phyloP scores from a whole-genome alignment of 169 alveolate genomes.

The Gregarina niphandrodes region DNA sequence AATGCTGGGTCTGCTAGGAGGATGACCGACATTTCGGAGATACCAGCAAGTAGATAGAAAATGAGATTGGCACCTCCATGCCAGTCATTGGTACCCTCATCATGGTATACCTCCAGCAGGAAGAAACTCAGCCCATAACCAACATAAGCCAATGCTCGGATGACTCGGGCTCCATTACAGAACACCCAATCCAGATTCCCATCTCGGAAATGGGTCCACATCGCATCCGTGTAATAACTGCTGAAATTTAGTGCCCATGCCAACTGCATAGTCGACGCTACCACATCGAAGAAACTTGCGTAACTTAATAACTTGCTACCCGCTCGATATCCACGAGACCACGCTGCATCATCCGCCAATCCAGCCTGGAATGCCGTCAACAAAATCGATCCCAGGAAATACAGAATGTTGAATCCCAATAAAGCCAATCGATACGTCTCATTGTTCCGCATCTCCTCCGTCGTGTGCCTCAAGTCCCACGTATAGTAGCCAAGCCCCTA shows the following conservation, averaged over 20 bases:
- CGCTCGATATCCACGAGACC: slow-evolving; percentile 65
- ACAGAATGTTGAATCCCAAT: slow-evolving; percentile 33
- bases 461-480: slow-evolving; percentile 32
- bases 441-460: slow-evolving; percentile 35
- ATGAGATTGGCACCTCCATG: slow-evolving; percentile 54
- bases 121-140: slow-evolving; percentile 49
- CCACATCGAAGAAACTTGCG: slow-evolving; percentile 50
- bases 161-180: slow-evolving; percentile 42
- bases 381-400: slow-evolving; percentile 43
- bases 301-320: slow-evolving; percentile 53
- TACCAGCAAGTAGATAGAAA: slow-evolving; percentile 38
- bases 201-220: slow-evolving; percentile 49
- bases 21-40: slow-evolving; percentile 24
- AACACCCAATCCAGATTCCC: slow-evolving; percentile 56
- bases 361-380: slow-evolving; percentile 50
- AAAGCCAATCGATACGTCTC: slow-evolving; percentile 31
- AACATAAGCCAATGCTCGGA: slow-evolving; percentile 50
- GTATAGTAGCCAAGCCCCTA: slow-evolving; percentile 42
- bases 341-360: slow-evolving; percentile 61
- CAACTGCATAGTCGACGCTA: slow-evolving; percentile 53
- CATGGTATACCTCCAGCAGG: slow-evolving; percentile 55
- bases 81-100: slow-evolving; percentile 57
- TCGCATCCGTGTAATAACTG: slow-evolving; percentile 41
- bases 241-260: slow-evolving; percentile 44
- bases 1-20: slow-evolving; percentile 24